Conservation (phyloP, 2,329 filamentous ascomycete genomes). For the Alternaria triticina region DNA sequence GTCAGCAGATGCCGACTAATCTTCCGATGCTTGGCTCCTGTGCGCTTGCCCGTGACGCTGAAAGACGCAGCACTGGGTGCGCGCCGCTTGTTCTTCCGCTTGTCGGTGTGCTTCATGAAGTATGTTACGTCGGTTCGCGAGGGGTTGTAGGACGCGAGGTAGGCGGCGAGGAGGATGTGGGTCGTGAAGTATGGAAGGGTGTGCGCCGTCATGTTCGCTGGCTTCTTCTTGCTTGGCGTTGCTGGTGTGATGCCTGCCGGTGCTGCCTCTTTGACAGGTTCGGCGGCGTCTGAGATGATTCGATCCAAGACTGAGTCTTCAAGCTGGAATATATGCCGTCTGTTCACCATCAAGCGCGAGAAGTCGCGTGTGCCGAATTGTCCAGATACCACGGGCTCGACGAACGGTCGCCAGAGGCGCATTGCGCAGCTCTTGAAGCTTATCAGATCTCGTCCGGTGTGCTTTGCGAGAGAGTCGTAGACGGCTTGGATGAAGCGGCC, state of each 20-base stretch:
- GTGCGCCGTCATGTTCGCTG: slow-evolving; percentile 44
- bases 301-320: slow-evolving; percentile 72
- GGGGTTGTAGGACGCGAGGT: slow-evolving; percentile 82
- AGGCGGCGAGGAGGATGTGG: slow-evolving; percentile 76
- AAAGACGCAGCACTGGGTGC: slow-evolving; percentile 25
- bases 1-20: slow-evolving; percentile 79
- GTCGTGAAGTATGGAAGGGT: slow-evolving; percentile 74
- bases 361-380: slow-evolving; percentile 81
- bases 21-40: slow-evolving; percentile 65
- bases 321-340: slow-evolving; percentile 73
- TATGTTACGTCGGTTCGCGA: slow-evolving; percentile 73
- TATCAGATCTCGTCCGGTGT: slow-evolving; percentile 79
- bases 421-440: slow-evolving; percentile 73
- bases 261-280: background rate
- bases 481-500: slow-evolving; percentile 80
- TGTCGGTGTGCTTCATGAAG: slow-evolving; percentile 73
- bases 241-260: background rate
- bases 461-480: slow-evolving; percentile 83
- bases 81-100: slow-evolving; percentile 55
- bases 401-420: slow-evolving; percentile 85
- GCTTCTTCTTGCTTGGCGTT: slow-evolving; percentile 21
- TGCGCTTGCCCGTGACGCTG: slow-evolving; percentile 14
- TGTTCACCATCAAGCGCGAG: slow-evolving; percentile 77
- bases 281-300: slow-evolving; percentile 49
- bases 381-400: slow-evolving; percentile 76